phyloP scores from a whole-genome alignment of 1,139 yeast genomes.

The Candida smagusa region DNA sequence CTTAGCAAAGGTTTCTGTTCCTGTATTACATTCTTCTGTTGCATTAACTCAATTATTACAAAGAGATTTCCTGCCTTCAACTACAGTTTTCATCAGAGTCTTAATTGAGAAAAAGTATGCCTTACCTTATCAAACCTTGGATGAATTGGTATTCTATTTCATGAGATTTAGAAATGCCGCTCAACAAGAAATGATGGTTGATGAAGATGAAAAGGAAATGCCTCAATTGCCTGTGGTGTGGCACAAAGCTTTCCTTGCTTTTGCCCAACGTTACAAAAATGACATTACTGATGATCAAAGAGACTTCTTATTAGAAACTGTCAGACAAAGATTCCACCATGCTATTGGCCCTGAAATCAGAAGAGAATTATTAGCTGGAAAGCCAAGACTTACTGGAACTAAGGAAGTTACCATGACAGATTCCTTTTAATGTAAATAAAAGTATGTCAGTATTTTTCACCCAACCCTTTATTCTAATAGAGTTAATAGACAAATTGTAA shows the following conservation, averaged over 20 bases:
- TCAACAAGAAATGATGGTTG: constrained; percentile 26
- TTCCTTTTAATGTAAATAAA: constrained; percentile 25
- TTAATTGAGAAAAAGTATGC: constrained; percentile 94
- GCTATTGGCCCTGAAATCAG: constrained; percentile 93
- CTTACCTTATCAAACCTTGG: constrained; percentile 92
- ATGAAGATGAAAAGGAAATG: constrained; percentile 21
- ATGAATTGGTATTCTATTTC: constrained; percentile 92
- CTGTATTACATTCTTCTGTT: constrained; percentile 93
- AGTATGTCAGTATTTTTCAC: no score
- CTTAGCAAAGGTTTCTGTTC: constrained; percentile 83
- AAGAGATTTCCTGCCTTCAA: constrained; percentile 82
- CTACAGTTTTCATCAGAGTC: constrained; percentile 85
- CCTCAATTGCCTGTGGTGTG: constrained; percentile 90
- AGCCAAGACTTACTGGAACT: constrained; percentile 34
- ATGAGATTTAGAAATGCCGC: constrained; percentile 76
- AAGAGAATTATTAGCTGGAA: constrained; percentile 87
- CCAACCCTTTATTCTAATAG: no score
- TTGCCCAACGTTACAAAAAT: constrained; percentile 93
- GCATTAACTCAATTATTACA: constrained; percentile 84
- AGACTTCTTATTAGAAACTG: constrained; percentile 86
- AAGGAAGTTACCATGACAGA: constrained; percentile 39
- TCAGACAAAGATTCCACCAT: constrained; percentile 84
- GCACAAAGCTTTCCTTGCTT: constrained; percentile 93
- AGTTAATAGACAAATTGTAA: no score
- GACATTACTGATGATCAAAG: constrained; percentile 97